Evolutionary conservation across 1,284 basidiomycete genomes (phyloP), one percentile per base, ranked within the genome.

Genomic region (Grifola frondosa): DNA sequence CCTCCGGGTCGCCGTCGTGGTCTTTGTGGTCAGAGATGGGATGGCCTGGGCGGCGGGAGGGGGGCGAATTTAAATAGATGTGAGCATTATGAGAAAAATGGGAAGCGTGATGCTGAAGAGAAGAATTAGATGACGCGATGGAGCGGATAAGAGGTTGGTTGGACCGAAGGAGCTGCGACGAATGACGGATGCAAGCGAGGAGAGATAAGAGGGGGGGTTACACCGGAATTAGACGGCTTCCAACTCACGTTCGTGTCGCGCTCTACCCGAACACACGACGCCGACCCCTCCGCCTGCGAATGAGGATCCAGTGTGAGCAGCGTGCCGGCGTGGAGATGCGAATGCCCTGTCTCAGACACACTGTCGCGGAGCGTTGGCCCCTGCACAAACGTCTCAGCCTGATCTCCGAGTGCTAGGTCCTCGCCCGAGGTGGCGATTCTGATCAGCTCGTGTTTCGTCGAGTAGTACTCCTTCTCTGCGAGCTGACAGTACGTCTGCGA

Each of bases 401-500:
- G n/a, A n/a, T n/a, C n/a, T n/a, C n/a, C n/a, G n/a, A n/a, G n/a
- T n/a, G n/a, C n/a, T n/a, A n/a, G n/a, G n/a, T n/a, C n/a, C n/a
- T n/a, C n/a, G n/a, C n/a, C n/a, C n/a, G n/a, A n/a, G n/a, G n/a
- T 38, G 7, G 62, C 64, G 19, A 57, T 54, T 6, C 61, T 59
- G 36, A 62, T 36, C 31, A 68, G 50, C 28, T 75, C 68, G 31
- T 62, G 54, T 52, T 70, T 75, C 9, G 68, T 70, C 1, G 77
- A 79, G 53, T 75, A 66, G 50, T 77, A 80, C 3, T 73, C 64
- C 53, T 70, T 74, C 42, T 69, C 63, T 8, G 62, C 50, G 1
- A 73, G 74, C 40, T 70, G 68, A 6, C 65, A 54, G 58, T 84
- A 84, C 0, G 70, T 64, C 57, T 80, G 78, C 3, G 81, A 80